Percentiles rank a stretch among this genome's conserved stretches.
Conservation (phyloP, 176 grass and related monocot genomes). For the Rhynchospora pubera region DNA sequence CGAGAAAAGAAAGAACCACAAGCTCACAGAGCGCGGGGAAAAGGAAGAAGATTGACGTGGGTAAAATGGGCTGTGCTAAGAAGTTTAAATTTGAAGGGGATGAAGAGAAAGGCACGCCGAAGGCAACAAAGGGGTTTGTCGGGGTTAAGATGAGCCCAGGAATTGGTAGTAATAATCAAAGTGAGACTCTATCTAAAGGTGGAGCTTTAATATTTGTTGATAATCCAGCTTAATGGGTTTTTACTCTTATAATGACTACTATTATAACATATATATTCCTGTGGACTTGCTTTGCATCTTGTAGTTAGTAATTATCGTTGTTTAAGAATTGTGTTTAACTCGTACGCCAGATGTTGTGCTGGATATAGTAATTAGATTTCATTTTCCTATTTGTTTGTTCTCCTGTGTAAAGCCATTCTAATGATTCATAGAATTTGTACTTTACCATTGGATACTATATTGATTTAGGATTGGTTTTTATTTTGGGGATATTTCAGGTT, state of each 20-base stretch:
- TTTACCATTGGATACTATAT: neutral
- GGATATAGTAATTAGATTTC: too few species aligned
- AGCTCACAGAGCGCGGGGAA: slow-evolving; percentile 29
- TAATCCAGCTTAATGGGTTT: neutral
- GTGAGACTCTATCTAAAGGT: slow-evolving; percentile 27
- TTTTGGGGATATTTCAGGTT: slow-evolving; percentile 31
- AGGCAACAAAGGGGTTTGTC: neutral
- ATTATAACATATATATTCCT: neutral
- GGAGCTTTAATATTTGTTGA: neutral
- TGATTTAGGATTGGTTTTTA: neutral
- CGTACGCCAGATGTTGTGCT: neutral
- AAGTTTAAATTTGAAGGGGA: slow-evolving; percentile 57
- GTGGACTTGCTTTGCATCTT: neutral
- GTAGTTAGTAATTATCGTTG: neutral
- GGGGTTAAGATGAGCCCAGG: neutral
- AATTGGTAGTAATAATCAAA: neutral
- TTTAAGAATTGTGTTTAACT: neutral
- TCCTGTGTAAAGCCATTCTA: neutral
- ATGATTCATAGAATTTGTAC: neutral
- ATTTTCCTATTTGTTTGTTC: too few species aligned
- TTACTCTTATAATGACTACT: neutral
- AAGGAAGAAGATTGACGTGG: slow-evolving; percentile 67
- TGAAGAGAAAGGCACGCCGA: neutral
- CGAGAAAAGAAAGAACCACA: slow-evolving; percentile 26
- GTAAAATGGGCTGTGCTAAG: slow-evolving; percentile 51